These are phyloP conservation scores for Aspergillus persii DNA, from an alignment of 2,329 filamentous ascomycete species.

Conservation along the genomic window DNA sequence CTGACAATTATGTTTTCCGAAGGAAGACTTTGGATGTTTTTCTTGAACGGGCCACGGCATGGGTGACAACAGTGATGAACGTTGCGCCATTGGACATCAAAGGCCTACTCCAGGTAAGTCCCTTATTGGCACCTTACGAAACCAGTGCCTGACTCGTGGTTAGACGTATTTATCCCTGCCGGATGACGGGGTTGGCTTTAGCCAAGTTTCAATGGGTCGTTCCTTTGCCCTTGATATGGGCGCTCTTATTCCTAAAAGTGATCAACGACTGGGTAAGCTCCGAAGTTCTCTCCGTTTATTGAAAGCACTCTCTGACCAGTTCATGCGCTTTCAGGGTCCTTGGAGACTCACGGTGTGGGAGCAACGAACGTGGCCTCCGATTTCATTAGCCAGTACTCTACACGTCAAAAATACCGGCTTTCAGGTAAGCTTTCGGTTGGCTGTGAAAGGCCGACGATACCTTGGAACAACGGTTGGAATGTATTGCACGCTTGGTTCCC, in stretches of 20 bases:
- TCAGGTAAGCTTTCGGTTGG: slow-evolving; percentile 61
- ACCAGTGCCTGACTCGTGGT: slow-evolving; percentile 3
- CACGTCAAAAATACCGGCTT: slow-evolving; percentile 91
- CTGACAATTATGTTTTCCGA: slow-evolving; percentile 84
- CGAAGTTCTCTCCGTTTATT: not conserved
- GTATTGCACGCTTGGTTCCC: not conserved
- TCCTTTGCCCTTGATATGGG: slow-evolving; percentile 95
- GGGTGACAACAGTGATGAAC: slow-evolving; percentile 78
- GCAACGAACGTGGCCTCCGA: slow-evolving; percentile 90
- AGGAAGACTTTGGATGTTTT: slow-evolving; percentile 75
- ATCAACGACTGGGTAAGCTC: slow-evolving; percentile 68
- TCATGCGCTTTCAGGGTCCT: slow-evolving; percentile 49
- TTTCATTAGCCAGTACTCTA: slow-evolving; percentile 95
- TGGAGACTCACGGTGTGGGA: slow-evolving; percentile 70
- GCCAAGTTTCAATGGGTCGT: slow-evolving; percentile 85
- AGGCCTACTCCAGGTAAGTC: slow-evolving; percentile 67
- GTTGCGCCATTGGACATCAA: slow-evolving; percentile 92
- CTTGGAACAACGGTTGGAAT: slow-evolving; percentile 17
- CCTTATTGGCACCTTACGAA: not conserved
- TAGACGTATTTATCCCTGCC: slow-evolving; percentile 94
- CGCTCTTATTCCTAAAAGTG: slow-evolving; percentile 76
- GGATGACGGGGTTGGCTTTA: slow-evolving; percentile 85
- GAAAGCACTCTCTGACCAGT: not conserved
- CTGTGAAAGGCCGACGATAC: slow-evolving; percentile 7
- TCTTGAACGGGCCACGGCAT: slow-evolving; percentile 71